A percentile compares a stretch with the other conserved stretches of the same genome.
Evolutionary conservation across 2,329 filamentous ascomycete species (phyloP).

Genomic region (Epichloe bromicola): DNA sequence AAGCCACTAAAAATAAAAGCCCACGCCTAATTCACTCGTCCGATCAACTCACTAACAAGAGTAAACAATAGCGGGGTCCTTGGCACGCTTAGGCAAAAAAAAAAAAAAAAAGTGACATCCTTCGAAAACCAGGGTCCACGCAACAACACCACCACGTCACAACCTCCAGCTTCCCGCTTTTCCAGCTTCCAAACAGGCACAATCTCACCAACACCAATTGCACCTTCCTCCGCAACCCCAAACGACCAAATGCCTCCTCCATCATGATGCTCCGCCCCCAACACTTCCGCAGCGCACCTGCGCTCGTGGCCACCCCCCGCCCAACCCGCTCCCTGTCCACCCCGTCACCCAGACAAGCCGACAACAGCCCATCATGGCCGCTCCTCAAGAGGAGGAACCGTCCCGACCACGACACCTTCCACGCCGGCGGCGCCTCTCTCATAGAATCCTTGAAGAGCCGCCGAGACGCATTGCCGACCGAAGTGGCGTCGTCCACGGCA

Average conservation of each 20-base stretch:
- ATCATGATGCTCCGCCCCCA: conserved; percentile 17
- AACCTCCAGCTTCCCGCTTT: no score
- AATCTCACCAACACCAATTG: background rate
- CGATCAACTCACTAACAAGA: no score
- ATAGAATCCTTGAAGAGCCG: background rate
- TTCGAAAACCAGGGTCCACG: no score
- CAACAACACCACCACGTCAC: no score
- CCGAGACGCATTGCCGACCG: background rate
- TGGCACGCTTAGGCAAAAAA: no score
- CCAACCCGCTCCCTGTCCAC: background rate
- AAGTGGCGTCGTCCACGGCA: background rate
- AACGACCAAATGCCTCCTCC: background rate
- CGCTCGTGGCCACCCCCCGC: conserved; percentile 8
- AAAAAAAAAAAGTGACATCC: no score
- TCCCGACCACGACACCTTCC: background rate
- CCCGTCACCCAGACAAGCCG: background rate
- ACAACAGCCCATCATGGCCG: conserved; percentile 2
- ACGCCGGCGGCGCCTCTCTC: background rate
- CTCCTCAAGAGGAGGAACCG: conserved; percentile 3
- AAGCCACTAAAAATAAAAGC: no score
- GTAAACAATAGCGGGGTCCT: no score
- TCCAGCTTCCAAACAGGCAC: no score
- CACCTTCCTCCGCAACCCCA: background rate
- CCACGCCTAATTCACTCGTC: no score
- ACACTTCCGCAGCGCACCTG: conserved; percentile 15